Evolutionary conservation across 441 rosid genomes (phyloP).

Genomic region (Isatis lusitanica): DNA sequence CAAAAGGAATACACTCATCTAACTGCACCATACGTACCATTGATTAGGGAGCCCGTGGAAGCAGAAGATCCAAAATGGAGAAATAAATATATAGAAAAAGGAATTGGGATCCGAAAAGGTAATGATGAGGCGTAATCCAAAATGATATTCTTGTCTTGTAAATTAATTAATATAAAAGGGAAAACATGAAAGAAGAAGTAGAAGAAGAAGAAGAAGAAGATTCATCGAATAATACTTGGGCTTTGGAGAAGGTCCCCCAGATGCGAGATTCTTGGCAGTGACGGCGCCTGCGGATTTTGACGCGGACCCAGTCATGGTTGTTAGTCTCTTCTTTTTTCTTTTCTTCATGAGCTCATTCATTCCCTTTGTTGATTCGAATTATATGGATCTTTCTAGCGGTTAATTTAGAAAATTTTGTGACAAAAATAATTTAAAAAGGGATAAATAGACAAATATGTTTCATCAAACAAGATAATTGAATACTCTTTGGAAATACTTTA

Average conservation of each 20-base stretch:
- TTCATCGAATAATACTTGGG: not conserved
- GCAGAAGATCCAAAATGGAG: not conserved
- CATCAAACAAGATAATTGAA: no score
- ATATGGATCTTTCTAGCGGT: no score
- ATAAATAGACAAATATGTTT: no score
- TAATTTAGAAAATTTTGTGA: no score
- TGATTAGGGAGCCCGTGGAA: not conserved
- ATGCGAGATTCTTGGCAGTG: conserved; percentile 3
- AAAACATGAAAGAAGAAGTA: not conserved
- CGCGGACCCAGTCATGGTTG: not conserved
- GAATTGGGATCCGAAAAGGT: conserved; percentile 15
- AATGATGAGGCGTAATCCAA: not conserved
- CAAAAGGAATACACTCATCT: not conserved
- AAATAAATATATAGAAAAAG: not conserved
- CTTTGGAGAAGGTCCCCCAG: not conserved
- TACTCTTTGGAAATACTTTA: no score
- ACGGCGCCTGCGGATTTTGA: conserved; percentile 18
- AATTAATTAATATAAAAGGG: not conserved
- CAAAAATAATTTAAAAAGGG: no score
- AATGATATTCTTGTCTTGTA: conserved; percentile 9
- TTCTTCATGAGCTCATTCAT: no score
- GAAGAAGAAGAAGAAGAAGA: not conserved
- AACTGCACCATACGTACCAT: not conserved
- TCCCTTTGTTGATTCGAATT: no score
- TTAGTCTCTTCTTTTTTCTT: no score